Percentiles rank a stretch among this genome's conserved stretches.
These are phyloP conservation scores for Kluyveromyces sp. DNA, from an alignment of 1,139 yeast species.

Conservation along the genomic window DNA sequence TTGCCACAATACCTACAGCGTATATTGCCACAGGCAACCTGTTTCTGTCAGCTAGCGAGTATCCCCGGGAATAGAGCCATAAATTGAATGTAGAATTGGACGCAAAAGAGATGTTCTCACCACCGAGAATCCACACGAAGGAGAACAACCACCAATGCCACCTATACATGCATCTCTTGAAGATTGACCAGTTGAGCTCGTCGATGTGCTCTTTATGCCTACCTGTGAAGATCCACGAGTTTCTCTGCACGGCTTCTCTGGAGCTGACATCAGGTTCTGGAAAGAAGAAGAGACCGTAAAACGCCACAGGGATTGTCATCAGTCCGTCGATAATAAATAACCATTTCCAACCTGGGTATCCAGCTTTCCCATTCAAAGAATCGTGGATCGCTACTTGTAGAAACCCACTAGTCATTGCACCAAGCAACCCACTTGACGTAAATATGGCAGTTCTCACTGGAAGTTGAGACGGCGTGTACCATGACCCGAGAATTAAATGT, in stretches of 20 bases:
- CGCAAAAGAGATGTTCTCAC: conserved; percentile 50
- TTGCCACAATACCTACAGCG: conserved; percentile 46
- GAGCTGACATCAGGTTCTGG: conserved; percentile 36
- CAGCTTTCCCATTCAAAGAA: conserved; percentile 40
- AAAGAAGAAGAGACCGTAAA: conserved; percentile 48
- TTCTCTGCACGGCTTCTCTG: background rate
- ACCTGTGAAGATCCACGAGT: conserved; percentile 6
- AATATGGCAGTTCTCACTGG: conserved; percentile 46
- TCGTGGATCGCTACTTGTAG: conserved; percentile 58
- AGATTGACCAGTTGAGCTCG: conserved; percentile 39
- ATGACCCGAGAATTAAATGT: conserved; percentile 46
- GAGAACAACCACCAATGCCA: conserved; percentile 59
- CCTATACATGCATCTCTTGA: conserved; percentile 43
- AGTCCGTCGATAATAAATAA: conserved; percentile 56
- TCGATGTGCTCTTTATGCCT: conserved; percentile 22
- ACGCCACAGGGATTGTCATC: conserved; percentile 47
- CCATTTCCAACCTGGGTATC: conserved; percentile 64
- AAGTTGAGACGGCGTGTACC: conserved; percentile 46
- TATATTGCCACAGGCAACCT: conserved; percentile 53
- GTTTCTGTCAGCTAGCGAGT: conserved; percentile 43
- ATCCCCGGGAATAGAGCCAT: conserved; percentile 41
- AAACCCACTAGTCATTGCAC: conserved; percentile 49
- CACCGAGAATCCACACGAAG: conserved; percentile 51
- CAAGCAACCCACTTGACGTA: conserved; percentile 47
- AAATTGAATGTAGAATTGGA: conserved; percentile 48